Conservation (phyloP, 2,329 filamentous ascomycete species). For the Pyrenophora graminea region DNA sequence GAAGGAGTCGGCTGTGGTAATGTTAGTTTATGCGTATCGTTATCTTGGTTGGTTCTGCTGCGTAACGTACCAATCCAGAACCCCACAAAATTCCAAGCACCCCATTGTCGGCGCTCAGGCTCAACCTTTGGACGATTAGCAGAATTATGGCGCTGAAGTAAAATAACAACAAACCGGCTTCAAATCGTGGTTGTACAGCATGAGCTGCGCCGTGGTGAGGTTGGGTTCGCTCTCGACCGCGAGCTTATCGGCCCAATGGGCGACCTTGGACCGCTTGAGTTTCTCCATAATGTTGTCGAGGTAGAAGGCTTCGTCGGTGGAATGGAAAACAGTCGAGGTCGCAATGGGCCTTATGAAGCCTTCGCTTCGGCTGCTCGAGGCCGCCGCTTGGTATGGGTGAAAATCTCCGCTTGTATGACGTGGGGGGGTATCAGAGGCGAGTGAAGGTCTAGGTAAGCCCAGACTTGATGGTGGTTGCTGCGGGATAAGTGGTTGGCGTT, state of each 20-base stretch:
- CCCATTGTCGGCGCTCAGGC: constrained; percentile 79
- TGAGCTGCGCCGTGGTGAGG: constrained; percentile 76
- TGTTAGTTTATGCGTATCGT: constrained; percentile 13
- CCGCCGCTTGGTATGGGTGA: constrained; percentile 23
- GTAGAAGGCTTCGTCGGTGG: constrained; percentile 19
- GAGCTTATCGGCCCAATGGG: constrained; percentile 59
- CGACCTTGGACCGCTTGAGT: constrained; percentile 44
- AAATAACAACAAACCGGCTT: constrained; percentile 53
- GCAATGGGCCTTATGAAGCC: constrained; percentile 29
- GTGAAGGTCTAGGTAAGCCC: constrained; percentile 23
- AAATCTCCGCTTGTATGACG: constrained; percentile 38
- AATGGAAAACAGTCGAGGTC: constrained; percentile 21
- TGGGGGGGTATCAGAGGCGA: constrained; percentile 22
- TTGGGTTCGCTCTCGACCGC: constrained; percentile 77
- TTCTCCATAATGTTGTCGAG: constrained; percentile 47
- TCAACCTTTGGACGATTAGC: constrained; percentile 61
- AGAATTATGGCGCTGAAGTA: background rate
- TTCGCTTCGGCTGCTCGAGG: constrained; percentile 23
- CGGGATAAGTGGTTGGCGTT: constrained; percentile 32
- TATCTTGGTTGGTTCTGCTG: background rate
- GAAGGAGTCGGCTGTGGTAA: constrained; percentile 47
- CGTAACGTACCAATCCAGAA: constrained; percentile 70
- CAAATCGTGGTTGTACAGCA: constrained; percentile 84
- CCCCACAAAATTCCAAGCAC: constrained; percentile 82
- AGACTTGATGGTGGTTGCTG: constrained; percentile 14